phyloP scores from a whole-genome alignment of 176 grass and related monocot species.

The Cenchrus purpureus region DNA sequence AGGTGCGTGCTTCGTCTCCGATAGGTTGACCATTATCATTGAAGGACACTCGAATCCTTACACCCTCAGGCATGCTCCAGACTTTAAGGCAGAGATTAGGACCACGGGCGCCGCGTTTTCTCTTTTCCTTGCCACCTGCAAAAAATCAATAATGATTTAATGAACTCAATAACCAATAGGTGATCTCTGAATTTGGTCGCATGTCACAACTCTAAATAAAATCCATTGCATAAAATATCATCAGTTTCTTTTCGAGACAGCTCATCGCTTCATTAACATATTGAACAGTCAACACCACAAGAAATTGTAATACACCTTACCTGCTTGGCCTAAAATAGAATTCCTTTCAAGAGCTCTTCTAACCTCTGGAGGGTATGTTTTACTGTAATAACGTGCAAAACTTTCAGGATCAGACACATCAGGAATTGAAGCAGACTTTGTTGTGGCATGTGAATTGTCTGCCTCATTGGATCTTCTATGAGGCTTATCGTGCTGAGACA shows the following conservation, averaged over 20 bases:
- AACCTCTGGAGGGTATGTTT: constrained; percentile 29
- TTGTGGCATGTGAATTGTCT: constrained; percentile 5
- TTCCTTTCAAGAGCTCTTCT: constrained; percentile 31
- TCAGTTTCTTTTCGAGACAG: background rate
- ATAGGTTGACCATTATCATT: constrained; percentile 48
- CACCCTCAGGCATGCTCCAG: constrained; percentile 50
- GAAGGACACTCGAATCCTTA: constrained; percentile 35
- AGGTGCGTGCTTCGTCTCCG: constrained; percentile 41
- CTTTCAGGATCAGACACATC: constrained; percentile 33
- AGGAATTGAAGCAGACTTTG: constrained; percentile 2
- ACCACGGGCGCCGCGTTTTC: constrained; percentile 18
- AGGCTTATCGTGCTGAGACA: constrained; percentile 17
- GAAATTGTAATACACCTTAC: background rate
- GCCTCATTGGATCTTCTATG: constrained; percentile 20
- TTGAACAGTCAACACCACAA: background rate
- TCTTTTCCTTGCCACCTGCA: background rate
- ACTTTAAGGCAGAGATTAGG: constrained; percentile 44
- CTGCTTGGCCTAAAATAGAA: background rate
- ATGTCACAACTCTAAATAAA: background rate
- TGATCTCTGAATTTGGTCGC: background rate
- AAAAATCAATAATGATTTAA: background rate
- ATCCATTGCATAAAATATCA: background rate
- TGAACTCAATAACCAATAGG: background rate
- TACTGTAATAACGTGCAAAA: constrained; percentile 28
- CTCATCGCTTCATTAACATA: background rate